Conservation (phyloP, 106 monocot genomes). For the Gastrodia elata region DNA sequence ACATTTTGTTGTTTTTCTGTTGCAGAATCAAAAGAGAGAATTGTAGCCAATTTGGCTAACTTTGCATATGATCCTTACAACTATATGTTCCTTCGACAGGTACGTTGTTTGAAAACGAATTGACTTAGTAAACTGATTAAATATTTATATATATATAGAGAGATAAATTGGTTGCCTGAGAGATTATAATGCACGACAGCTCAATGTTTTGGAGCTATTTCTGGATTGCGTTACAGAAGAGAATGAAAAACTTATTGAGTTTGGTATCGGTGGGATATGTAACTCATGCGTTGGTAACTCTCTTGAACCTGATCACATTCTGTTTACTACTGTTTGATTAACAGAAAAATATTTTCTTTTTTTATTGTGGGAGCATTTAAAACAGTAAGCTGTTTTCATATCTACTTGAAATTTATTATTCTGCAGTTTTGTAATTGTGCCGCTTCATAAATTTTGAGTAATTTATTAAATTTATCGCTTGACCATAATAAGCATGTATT, state of each 20-base stretch:
- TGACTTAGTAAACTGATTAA: neutral
- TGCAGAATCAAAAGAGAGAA: slow-evolving; percentile 81
- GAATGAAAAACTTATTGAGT: slow-evolving; percentile 92
- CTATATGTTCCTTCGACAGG: slow-evolving; percentile 78
- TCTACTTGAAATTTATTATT: neutral
- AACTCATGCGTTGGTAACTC: slow-evolving; percentile 62
- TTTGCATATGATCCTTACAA: slow-evolving; percentile 99
- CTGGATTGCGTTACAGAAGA: slow-evolving; percentile 90
- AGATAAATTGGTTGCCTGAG: neutral
- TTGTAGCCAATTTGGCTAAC: slow-evolving; percentile 94
- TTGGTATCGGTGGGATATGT: slow-evolving; percentile 83
- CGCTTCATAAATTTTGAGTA: too few species aligned
- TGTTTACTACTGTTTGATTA: neutral
- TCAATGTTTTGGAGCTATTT: slow-evolving; percentile 87
- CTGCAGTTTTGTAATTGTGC: neutral
- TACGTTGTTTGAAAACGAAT: slow-evolving; percentile 16
- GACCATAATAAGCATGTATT: too few species aligned
- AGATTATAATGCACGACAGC: slow-evolving; percentile 34
- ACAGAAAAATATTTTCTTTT: neutral
- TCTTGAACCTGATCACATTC: neutral
- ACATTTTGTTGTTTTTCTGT: neutral
- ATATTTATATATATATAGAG: too few species aligned
- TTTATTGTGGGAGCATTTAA: neutral
- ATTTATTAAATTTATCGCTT: too few species aligned
- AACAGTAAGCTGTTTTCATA: neutral